Base-by-base conservation (phyloP, 352 stramenopile genomes). In the Pythium myriotylum region DNA sequence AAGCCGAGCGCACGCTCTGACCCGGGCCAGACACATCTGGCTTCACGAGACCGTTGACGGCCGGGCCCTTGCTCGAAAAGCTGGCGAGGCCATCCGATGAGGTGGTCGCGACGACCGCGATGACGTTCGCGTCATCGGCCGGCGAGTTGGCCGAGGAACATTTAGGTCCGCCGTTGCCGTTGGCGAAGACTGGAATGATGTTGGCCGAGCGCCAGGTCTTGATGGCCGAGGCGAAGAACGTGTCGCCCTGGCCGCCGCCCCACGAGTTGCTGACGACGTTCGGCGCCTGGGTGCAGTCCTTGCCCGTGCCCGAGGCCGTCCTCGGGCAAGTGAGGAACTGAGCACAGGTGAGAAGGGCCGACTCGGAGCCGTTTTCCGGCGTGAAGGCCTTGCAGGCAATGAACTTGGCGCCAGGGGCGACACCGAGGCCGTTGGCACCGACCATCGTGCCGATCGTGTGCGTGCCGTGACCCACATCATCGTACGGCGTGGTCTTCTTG, bases 241-340 rank as follows among this genome's bases (percentile, higher is more conserved):
- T 51, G 29, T 54, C 46, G 32, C 45, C 54, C n/a, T 60, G 53
- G 9, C 41, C 63, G 10, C 54, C 62, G 16, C 67, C 67, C 70
- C 70, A 78, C 40, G 48, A 70, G 61, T 78, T 76, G 54, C 50
- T 78, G 9, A 78, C 65, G 7, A 78, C 17, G 5, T 70, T n/a
- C 7, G 70, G 70, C 3, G 62, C 65, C 58, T 76, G 61, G 22
- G 72, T 65, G 48, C 72, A 80, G 43, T 76, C 59, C 43, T 64
- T 61, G 45, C 39, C 29, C 1, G 13, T 62, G n/a, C 69, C 72
- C 6, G 33, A 50, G 13, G 50, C 4, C 24, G 65, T 29, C 5
- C 60, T 77, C 3, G 72, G 69, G 16, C 67, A 80, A 14, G 33
- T 40, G 33, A 14, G 33, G 33, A 40, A 81, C 50, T 81, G 66